Conservation (phyloP, 2,329 filamentous ascomycete genomes). For the Hypoxylon sp. region DNA sequence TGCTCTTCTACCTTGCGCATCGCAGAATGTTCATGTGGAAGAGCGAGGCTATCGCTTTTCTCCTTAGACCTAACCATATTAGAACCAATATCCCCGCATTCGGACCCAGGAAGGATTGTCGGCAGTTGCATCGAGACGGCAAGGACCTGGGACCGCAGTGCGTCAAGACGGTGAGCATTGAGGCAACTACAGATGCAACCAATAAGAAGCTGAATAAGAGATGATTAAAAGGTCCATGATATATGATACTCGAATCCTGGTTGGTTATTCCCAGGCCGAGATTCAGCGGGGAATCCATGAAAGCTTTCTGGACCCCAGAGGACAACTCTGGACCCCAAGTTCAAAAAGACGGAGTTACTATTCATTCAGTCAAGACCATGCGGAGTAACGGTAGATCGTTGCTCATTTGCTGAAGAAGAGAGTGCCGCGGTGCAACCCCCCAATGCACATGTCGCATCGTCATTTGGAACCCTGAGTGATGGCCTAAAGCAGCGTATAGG, state of each 20-base stretch:
- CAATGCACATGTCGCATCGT: slow-evolving; percentile 16
- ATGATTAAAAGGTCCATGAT: not conserved
- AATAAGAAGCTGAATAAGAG: slow-evolving; percentile 2
- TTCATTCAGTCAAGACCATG: slow-evolving; percentile 25
- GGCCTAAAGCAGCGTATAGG: slow-evolving; percentile 10
- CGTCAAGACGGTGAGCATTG: slow-evolving; percentile 7
- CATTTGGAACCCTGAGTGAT: slow-evolving; percentile 29
- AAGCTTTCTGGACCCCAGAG: slow-evolving; percentile 17
- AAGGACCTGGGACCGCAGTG: not conserved
- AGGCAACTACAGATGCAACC: slow-evolving; percentile 2
- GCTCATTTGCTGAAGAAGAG: slow-evolving; percentile 4
- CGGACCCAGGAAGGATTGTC: slow-evolving; percentile 10
- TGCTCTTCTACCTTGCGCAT: slow-evolving; percentile 20
- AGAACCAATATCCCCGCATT: slow-evolving; percentile 35
- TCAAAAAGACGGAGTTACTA: slow-evolving; percentile 29
- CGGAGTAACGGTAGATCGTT: slow-evolving; percentile 26
- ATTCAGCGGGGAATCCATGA: slow-evolving; percentile 11
- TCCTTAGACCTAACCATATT: slow-evolving; percentile 32
- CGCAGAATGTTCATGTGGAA: slow-evolving; percentile 6
- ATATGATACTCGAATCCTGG: not conserved
- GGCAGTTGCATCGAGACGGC: slow-evolving; percentile 34
- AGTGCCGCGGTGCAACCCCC: slow-evolving; percentile 29
- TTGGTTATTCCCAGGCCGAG: not conserved
- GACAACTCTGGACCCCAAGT: slow-evolving; percentile 25
- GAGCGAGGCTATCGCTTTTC: slow-evolving; percentile 19